Conservation (phyloP, 1,284 basidiomycete genomes). For the Irpex sp. region DNA sequence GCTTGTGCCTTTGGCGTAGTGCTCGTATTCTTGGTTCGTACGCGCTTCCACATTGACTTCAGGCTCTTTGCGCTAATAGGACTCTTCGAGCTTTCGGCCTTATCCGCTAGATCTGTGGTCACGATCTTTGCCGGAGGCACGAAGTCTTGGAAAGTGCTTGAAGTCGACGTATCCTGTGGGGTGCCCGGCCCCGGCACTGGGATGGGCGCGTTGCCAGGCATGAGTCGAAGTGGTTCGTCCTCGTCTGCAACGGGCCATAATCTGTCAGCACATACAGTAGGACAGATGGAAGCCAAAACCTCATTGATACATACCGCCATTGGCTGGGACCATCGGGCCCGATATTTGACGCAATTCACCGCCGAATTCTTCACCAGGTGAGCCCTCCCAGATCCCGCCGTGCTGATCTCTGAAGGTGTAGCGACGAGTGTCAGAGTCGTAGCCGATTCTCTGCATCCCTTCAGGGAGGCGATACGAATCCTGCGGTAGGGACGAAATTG, state of each 20-base stretch:
- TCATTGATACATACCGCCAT: not conserved
- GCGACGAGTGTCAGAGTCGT: slow-evolving; percentile 47
- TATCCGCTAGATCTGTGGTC: too few relatives aligned
- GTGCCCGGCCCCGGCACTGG: not conserved
- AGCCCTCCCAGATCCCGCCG: slow-evolving; percentile 38
- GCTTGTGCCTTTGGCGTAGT: too few relatives aligned
- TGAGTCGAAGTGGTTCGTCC: slow-evolving; percentile 11
- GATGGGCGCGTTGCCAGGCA: not conserved
- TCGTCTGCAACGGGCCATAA: too few relatives aligned
- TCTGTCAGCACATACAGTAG: not conserved
- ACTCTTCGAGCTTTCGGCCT: too few relatives aligned
- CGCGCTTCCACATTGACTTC: too few relatives aligned
- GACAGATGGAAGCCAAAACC: not conserved
- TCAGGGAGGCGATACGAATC: slow-evolving; percentile 47
- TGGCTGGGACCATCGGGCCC: not conserved
- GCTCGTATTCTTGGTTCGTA: too few relatives aligned
- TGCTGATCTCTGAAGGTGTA: slow-evolving; percentile 48
- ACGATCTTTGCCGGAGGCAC: too few relatives aligned
- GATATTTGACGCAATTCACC: slow-evolving; percentile 7
- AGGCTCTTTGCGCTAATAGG: too few relatives aligned
- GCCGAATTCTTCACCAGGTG: slow-evolving; percentile 36
- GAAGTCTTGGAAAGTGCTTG: too few relatives aligned
- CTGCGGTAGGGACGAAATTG: slow-evolving; percentile 26
- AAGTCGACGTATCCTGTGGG: too few relatives aligned
- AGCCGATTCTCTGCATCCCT: slow-evolving; percentile 46